Evolutionary conservation across 495 filamentous ascomycete species (phyloP), one percentile per base, ranked within the genome.

Genomic region (Neurospora sublineolata): DNA sequence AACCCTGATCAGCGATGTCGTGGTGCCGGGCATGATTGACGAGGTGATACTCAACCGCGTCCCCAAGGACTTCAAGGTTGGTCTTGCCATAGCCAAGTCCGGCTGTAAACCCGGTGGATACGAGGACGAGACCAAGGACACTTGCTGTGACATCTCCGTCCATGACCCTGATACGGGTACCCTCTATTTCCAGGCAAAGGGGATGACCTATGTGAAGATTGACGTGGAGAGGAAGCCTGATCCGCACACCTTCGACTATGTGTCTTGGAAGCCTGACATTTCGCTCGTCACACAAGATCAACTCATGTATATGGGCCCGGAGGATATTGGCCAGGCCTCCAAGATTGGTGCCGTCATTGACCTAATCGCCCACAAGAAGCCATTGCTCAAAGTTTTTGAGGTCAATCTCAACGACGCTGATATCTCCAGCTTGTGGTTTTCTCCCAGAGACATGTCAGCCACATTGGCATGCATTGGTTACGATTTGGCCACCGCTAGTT

Each of bases 241-340:
- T 27, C 42, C 70, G 1, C 74, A 80, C 67, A 72, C 39, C 4
- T 81, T 75, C 68, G 64, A 70, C 12, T 36, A 27, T 3, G 30
- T 75, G 2, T 27, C 39, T 0, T 81, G 80, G 80, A 76, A 79
- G 69, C 77, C 80, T 0, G 80, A 82, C 68, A 71, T 81, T 27
- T 67, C 76, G 0, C 68, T 77, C 46, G 60, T 82, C 10, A 72
- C 64, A 4, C 69, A 78, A 64, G 76, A 70, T 42, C 67, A 73
- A 41, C 18, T 71, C n/a, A 38, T 12, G 2, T 33, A 68, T 27
- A 44, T 71, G 69, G 27, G 38, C 2, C 20, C 20, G 18, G 36
- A 36, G 42, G 58, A 70, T 36, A 11, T 20, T 7, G 20, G 46
- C 10, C 68, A 75, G 39, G 11, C 72, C 1, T 30, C 18, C 60